Conservation (phyloP, 495 filamentous ascomycete species). For the Hyphodiscus hymeniophilus region DNA sequence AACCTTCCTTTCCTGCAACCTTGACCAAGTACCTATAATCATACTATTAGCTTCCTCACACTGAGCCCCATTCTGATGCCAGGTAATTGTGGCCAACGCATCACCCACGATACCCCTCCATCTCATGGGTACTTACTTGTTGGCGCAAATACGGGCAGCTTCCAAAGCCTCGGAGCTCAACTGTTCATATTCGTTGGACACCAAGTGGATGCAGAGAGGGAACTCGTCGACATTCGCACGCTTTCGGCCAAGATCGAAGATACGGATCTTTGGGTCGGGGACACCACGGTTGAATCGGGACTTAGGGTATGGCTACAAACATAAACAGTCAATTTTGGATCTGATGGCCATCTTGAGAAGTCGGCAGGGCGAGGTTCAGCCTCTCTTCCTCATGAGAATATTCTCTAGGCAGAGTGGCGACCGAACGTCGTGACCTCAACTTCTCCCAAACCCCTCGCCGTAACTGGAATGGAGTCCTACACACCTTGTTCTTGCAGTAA, state of each 20-base stretch:
- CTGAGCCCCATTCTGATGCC: background rate
- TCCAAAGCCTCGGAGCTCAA: constrained; percentile 97
- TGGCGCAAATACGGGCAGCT: constrained; percentile 98
- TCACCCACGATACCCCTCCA: background rate
- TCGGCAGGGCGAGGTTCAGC: background rate
- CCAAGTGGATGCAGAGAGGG: constrained; percentile 94
- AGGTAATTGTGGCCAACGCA: too few species aligned
- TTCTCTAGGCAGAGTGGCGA: constrained; percentile 3
- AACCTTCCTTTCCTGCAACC: constrained; percentile 94
- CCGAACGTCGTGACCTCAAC: background rate
- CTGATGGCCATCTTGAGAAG: background rate
- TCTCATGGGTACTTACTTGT: constrained; percentile 58
- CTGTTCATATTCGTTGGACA: constrained; percentile 99
- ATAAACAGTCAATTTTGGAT: constrained; percentile 5
- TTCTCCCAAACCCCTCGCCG: constrained; percentile 1
- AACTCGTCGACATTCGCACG: constrained; percentile 97
- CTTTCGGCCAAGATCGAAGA: constrained; percentile 99
- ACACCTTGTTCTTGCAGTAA: constrained; percentile 99
- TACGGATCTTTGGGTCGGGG: constrained; percentile 97
- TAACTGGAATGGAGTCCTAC: constrained; percentile 25
- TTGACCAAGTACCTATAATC: constrained; percentile 79
- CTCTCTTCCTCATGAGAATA: background rate
- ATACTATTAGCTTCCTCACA: constrained; percentile 6
- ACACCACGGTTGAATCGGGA: constrained; percentile 99
- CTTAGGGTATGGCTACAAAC: constrained; percentile 86